Base-by-base conservation (phyloP, 768 basidiomycete species). In the Lactarius hengduanensis region DNA sequence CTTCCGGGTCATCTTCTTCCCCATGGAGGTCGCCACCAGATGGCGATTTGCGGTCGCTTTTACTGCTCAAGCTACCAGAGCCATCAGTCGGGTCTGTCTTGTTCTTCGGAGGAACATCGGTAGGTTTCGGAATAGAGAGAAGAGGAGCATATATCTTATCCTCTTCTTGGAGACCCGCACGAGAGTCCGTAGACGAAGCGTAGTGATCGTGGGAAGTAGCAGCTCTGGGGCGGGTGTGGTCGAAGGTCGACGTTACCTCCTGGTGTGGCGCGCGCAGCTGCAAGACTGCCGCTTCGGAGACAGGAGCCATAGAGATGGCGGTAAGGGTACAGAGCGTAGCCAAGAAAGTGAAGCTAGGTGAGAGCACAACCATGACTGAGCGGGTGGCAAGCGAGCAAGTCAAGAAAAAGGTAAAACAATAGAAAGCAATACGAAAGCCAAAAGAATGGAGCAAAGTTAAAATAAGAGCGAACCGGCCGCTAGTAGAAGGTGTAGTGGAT, bases 281-380 rank as follows among this genome's bases (percentile, higher is more conserved):
- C 62, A 82, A 71, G 58, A 78, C 79, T n/a, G 78, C 79, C 22
- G 78, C 83, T 58, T 78, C 77, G 30, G 73, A 81, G 38, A 74
- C 47, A 47, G 80, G 78, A 22, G 74, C 67, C 28, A 80, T 61
- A 2, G 79, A 79, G 30, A 86, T 63, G 43, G 80, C 77, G 2
- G 81, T 78, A 41, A 85, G 74, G 64, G 78, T 77, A 68, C 81
- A 78, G 62, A 86, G 72, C 47, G 81, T 76, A 69, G 80, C 82
- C 36, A 83, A 76, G 54, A 79, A 43, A 7, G 83, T 73, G 73
- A 88, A 81, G 67, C 76, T 84, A 45, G 80, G 68, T 59, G 77
- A 77, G 66, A 86, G 77, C 57, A 78, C 73, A 67, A 83, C 79
- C 87, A 89, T 88, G 71, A 32, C 32, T 28, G 43, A 45, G 18